Conservation (phyloP, 768 basidiomycete genomes). For the Phylloporus rhodoxanthus region DNA sequence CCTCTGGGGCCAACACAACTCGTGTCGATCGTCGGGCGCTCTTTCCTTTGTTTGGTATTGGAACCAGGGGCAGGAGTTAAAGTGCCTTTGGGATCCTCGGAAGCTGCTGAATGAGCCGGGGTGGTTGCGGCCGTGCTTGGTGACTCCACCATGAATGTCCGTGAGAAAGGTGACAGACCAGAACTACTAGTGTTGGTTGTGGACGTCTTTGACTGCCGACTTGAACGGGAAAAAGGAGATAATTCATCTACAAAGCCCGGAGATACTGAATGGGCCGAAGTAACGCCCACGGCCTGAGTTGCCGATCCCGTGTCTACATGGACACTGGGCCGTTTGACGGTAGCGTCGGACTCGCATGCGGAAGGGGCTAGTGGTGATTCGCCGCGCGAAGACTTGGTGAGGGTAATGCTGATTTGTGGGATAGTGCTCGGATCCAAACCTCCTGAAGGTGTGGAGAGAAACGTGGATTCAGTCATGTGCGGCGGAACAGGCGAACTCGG, state of each 20-base stretch:
- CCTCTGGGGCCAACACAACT: slow-evolving; percentile 29
- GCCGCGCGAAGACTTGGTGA: slow-evolving; percentile 27
- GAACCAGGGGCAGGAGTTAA: slow-evolving; percentile 12
- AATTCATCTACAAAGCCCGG: slow-evolving; percentile 18
- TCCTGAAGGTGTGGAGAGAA: slow-evolving; percentile 11
- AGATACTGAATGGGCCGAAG: slow-evolving; percentile 9
- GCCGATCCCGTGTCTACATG: slow-evolving; percentile 26
- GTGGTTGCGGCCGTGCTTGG: slow-evolving; percentile 25
- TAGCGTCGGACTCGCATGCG: slow-evolving; percentile 25
- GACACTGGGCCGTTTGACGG: slow-evolving; percentile 24
- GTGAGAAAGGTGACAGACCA: slow-evolving; percentile 27
- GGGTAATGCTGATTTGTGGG: slow-evolving; percentile 28
- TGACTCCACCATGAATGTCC: slow-evolving; percentile 21
- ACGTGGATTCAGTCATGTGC: slow-evolving; percentile 10
- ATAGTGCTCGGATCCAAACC: slow-evolving; percentile 16
- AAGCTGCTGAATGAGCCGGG: slow-evolving; percentile 21
- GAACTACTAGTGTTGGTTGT: slow-evolving; percentile 23
- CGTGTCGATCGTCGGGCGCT: slow-evolving; percentile 30
- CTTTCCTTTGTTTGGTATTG: slow-evolving; percentile 22
- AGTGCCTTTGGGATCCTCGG: slow-evolving; percentile 12
- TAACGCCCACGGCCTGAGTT: slow-evolving; percentile 15
- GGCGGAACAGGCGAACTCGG: slow-evolving; percentile 12
- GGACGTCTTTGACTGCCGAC: slow-evolving; percentile 21
- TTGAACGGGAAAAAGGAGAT: slow-evolving; percentile 21
- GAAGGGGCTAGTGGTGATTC: slow-evolving; percentile 23